These are phyloP conservation scores for Alternaria gansuensis DNA, from an alignment of 2,329 filamentous ascomycete genomes.

Conservation along the genomic window DNA sequence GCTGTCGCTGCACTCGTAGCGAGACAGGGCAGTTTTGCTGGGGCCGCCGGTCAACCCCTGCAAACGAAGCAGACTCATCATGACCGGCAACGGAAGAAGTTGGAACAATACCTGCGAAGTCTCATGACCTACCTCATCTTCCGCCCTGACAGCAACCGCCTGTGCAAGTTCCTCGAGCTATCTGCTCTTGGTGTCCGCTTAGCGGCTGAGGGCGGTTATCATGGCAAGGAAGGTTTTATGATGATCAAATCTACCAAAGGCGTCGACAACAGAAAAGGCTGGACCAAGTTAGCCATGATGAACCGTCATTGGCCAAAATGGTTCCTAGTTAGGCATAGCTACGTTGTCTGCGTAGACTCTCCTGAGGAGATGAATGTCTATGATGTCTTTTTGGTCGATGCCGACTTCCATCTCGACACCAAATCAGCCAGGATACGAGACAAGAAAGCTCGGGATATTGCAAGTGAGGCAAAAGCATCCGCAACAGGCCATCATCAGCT, in stretches of 20 bases:
- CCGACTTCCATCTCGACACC: constrained; percentile 82
- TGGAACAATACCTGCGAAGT: constrained; percentile 90
- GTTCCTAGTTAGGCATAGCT: constrained; percentile 98
- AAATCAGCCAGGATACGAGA: constrained; percentile 65
- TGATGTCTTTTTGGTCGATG: constrained; percentile 96
- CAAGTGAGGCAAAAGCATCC: constrained; percentile 70
- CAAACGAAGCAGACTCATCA: constrained; percentile 69
- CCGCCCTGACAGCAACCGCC: constrained; percentile 89
- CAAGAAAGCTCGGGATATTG: constrained; percentile 67
- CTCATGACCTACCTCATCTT: constrained; percentile 98
- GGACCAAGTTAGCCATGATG: constrained; percentile 80
- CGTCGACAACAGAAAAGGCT: constrained; percentile 81
- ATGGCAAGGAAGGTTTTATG: constrained; percentile 95
- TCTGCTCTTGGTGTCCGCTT: constrained; percentile 93
- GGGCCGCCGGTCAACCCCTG: constrained; percentile 45
- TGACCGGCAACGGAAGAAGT: constrained; percentile 80
- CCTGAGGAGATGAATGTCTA: constrained; percentile 99
- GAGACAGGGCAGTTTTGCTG: constrained; percentile 54
- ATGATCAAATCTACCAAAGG: constrained; percentile 92
- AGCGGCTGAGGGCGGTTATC: constrained; percentile 94
- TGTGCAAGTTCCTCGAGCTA: constrained; percentile 95
- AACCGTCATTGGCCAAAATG: constrained; percentile 89
- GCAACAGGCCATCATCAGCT: constrained; percentile 82
- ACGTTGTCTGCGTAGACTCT: constrained; percentile 97
- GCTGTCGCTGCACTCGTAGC: constrained; percentile 36